A percentile compares a stretch with the other conserved stretches of the same genome.
phyloP scores from a whole-genome alignment of 169 alveolate species.

The Plasmodium relictum region DNA sequence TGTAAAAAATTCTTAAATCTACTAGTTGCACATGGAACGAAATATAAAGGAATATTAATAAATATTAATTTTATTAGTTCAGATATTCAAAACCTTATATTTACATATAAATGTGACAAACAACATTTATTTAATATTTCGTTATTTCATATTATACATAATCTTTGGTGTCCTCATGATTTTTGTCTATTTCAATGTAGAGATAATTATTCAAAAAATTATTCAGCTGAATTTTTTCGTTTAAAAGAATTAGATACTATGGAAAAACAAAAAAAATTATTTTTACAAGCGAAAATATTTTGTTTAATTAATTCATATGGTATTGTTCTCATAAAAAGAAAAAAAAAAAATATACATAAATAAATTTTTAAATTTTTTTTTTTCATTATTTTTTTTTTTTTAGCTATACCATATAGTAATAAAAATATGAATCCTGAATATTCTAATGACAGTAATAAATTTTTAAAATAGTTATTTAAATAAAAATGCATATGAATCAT shows the following conservation, averaged over 20 bases:
- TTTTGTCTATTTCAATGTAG: slow-evolving; percentile 42
- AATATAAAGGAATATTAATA: slow-evolving; percentile 43
- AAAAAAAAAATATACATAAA: background rate
- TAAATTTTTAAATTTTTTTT: slow-evolving; percentile 1
- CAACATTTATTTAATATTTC: slow-evolving; percentile 41
- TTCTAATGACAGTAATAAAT: slow-evolving; percentile 9
- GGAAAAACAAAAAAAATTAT: slow-evolving; percentile 53
- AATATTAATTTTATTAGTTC: slow-evolving; percentile 21
- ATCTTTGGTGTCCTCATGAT: slow-evolving; percentile 70
- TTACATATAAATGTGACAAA: slow-evolving; percentile 34
- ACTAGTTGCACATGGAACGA: slow-evolving; percentile 32
- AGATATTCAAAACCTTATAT: slow-evolving; percentile 20
- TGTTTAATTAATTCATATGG: slow-evolving; percentile 29
- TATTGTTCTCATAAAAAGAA: background rate
- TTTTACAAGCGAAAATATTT: slow-evolving; percentile 44
- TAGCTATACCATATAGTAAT: slow-evolving; percentile 12
- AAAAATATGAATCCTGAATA: background rate
- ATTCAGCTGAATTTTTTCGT: slow-evolving; percentile 61
- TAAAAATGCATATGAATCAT: too few species aligned
- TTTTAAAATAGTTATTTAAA: too few species aligned
- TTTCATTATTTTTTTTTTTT: slow-evolving; percentile 17
- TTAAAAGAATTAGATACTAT: slow-evolving; percentile 63
- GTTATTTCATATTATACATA: slow-evolving; percentile 32
- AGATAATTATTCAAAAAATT: slow-evolving; percentile 13
- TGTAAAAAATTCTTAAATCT: slow-evolving; percentile 51